Percentiles rank a stretch among this genome's conserved stretches.
phyloP scores from a whole-genome alignment of 1,139 yeast species.

The Yamadazyma membranifaciens region DNA sequence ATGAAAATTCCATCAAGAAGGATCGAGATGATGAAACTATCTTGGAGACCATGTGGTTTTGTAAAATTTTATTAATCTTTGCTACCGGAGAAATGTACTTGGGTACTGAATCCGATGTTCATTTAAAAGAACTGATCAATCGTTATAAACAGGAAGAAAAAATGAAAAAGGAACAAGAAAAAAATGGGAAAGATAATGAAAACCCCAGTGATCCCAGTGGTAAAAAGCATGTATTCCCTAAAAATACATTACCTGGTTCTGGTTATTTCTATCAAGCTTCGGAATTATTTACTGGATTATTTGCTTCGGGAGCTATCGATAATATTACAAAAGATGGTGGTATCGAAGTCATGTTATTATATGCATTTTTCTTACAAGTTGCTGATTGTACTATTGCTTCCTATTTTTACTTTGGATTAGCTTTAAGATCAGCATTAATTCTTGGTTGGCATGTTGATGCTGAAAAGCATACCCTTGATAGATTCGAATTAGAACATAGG shows the following conservation, averaged over 20 bases:
- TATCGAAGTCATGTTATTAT: slow-evolving; percentile 72
- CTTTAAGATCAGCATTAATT: slow-evolving; percentile 69
- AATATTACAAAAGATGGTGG: slow-evolving; percentile 78
- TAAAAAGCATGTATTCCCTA: slow-evolving; percentile 12
- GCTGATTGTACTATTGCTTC: slow-evolving; percentile 85
- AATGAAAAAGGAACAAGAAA: slow-evolving; percentile 19
- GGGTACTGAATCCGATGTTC: slow-evolving; percentile 60
- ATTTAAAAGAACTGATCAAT: slow-evolving; percentile 26
- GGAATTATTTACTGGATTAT: slow-evolving; percentile 68
- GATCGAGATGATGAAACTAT: slow-evolving; percentile 57
- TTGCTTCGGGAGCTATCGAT: slow-evolving; percentile 78
- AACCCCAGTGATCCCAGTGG: slow-evolving; percentile 3
- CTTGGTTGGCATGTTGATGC: slow-evolving; percentile 86
- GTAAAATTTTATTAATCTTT: slow-evolving; percentile 70
- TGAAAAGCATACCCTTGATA: slow-evolving; percentile 58
- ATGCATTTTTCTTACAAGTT: slow-evolving; percentile 80
- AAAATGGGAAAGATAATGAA: slow-evolving; percentile 6
- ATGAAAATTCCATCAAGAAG: slow-evolving; percentile 43
- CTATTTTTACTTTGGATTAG: slow-evolving; percentile 77
- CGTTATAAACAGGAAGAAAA: slow-evolving; percentile 31
- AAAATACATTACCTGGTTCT: slow-evolving; percentile 65
- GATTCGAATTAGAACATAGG: slow-evolving; percentile 75
- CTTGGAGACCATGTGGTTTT: slow-evolving; percentile 76
- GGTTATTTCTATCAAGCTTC: slow-evolving; percentile 77
- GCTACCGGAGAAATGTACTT: slow-evolving; percentile 86